Evolutionary conservation across 108 stramenopile genomes (phyloP).

Genomic region (Poteriospumella lacustris): DNA sequence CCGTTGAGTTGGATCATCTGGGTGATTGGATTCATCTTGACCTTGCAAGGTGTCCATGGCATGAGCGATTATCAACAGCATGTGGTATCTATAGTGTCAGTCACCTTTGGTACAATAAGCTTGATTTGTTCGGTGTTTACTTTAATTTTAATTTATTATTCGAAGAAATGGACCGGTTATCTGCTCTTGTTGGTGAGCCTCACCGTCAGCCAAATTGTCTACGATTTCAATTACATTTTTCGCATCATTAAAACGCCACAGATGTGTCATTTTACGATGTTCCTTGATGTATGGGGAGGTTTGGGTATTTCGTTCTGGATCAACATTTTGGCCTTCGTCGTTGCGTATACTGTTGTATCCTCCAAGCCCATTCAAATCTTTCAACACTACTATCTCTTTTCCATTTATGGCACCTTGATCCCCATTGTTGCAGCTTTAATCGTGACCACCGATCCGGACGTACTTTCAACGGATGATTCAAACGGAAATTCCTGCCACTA

Average conservation of each 20-base stretch:
- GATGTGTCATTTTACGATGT: background rate
- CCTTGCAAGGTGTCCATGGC: too few relatives aligned
- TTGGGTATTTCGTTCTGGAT: background rate
- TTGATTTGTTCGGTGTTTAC: background rate
- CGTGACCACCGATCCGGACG: too few relatives aligned
- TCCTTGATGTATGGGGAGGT: conserved; percentile 1
- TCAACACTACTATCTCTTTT: background rate
- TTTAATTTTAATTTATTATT: background rate
- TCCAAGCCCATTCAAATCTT: background rate
- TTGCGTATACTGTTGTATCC: background rate
- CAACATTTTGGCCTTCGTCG: background rate
- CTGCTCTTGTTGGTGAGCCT: background rate
- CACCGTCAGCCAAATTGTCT: background rate
- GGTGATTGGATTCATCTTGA: too few relatives aligned
- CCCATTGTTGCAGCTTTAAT: background rate
- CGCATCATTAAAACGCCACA: background rate
- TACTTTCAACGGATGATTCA: too few relatives aligned
- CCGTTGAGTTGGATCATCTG: too few relatives aligned
- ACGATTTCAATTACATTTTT: conserved; percentile 9
- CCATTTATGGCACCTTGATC: background rate
- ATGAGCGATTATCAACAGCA: too few relatives aligned
- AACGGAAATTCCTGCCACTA: too few relatives aligned
- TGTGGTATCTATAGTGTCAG: too few relatives aligned
- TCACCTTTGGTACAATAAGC: background rate
- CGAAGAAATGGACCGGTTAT: conserved; percentile 1